A percentile compares a stretch with the other conserved stretches of the same genome.
phyloP scores from a whole-genome alignment of 306 rosid genomes.

The Elaeagnus macrophylla region DNA sequence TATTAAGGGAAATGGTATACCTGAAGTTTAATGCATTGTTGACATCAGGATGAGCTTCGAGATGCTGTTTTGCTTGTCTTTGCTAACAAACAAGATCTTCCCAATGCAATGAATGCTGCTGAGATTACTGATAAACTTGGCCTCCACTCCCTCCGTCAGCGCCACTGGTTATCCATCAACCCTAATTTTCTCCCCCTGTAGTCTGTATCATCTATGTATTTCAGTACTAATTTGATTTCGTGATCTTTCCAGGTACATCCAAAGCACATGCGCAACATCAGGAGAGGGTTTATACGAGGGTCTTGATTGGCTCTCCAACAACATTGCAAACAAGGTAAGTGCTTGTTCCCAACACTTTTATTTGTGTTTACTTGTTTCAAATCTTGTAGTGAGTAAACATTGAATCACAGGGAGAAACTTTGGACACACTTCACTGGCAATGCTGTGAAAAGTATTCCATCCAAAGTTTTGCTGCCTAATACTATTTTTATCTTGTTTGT shows the following conservation, averaged over 20 bases:
- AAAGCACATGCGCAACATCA: conserved; percentile 99
- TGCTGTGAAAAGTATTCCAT: too few relatives aligned
- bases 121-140: too few relatives aligned
- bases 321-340: conserved; percentile 88
- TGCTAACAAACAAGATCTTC: conserved; percentile 99
- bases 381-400: too few relatives aligned
- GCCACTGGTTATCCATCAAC: conserved; percentile 67
- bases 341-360: neutral
- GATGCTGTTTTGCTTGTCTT: conserved; percentile 97
- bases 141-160: too few relatives aligned
- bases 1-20: neutral
- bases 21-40: neutral
- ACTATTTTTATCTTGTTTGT: too few relatives aligned
- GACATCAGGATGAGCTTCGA: conserved; percentile 83
- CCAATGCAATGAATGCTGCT: too few relatives aligned
- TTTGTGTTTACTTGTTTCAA: neutral
- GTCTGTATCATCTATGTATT: neutral
- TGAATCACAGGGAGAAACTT: too few relatives aligned
- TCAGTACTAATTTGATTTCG: too few relatives aligned
- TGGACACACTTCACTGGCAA: too few relatives aligned
- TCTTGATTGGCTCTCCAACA: conserved; percentile 99
- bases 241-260: conserved; percentile 73
- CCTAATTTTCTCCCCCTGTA: neutral
- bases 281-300: conserved; percentile 99
- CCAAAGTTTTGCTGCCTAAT: too few relatives aligned